phyloP scores from a whole-genome alignment of 2,329 filamentous ascomycete species.

The Boeremia exigua region DNA sequence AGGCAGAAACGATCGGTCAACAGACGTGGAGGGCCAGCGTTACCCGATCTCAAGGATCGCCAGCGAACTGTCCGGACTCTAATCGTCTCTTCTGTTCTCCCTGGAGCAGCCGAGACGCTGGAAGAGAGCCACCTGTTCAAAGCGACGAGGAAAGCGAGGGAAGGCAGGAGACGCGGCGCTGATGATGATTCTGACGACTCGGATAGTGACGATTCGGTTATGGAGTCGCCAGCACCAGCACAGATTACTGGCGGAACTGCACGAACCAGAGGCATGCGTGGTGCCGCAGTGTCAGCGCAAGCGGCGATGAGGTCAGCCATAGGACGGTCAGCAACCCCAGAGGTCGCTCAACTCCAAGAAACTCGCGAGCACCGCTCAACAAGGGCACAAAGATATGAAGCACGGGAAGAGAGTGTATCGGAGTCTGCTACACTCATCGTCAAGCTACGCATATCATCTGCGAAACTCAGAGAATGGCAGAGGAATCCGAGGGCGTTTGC shows the following conservation, averaged over 20 bases:
- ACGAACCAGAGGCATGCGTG: conserved; percentile 85
- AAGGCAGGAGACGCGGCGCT: conserved; percentile 63
- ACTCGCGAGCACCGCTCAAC: conserved; percentile 77
- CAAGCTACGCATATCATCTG: conserved; percentile 74
- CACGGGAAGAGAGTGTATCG: conserved; percentile 77
- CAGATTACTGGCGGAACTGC: conserved; percentile 77
- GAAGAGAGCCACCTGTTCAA: conserved; percentile 91
- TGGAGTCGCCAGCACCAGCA: conserved; percentile 80
- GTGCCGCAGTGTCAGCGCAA: conserved; percentile 84
- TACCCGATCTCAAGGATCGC: conserved; percentile 95
- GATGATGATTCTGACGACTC: conserved; percentile 88
- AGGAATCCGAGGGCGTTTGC: conserved; percentile 58
- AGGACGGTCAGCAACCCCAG: conserved; percentile 87
- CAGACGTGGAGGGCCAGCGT: conserved; percentile 84
- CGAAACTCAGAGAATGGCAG: conserved; percentile 72
- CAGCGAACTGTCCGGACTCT: conserved; percentile 92
- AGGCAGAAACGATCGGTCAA: conserved; percentile 96
- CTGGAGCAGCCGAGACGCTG: conserved; percentile 78
- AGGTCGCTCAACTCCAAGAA: conserved; percentile 71
- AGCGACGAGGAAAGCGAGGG: conserved; percentile 52
- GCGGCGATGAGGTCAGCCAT: conserved; percentile 80
- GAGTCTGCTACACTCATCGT: conserved; percentile 70
- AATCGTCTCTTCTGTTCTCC: conserved; percentile 89
- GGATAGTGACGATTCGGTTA: conserved; percentile 85
- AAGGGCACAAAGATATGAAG: conserved; percentile 64